Base-by-base conservation (phyloP, 139 green algal genomes). In the Axilococcus clingmanii region DNA sequence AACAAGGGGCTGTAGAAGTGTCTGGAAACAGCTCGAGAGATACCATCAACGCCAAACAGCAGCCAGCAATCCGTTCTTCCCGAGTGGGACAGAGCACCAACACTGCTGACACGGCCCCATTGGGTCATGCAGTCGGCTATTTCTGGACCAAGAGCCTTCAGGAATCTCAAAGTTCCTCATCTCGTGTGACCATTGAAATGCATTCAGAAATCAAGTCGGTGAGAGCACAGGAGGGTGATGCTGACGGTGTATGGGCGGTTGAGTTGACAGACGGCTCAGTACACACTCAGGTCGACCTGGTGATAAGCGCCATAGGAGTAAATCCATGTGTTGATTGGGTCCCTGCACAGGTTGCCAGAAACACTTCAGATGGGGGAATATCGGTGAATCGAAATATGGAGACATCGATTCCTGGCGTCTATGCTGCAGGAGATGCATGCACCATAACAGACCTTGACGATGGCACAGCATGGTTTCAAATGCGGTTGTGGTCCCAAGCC, bases 401-500 rank as follows among this genome's bases (percentile, higher is more conserved):
- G 30, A 83, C 66, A 24, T 72, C 52, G 35, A 63, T 57, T 36
- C 37, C 53, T 8, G 52, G 31, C 12, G 57, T 94, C 0, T 94
- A 55, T 35, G 85, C 85, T 7, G 85, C 83, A 4, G 85, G 85
- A 5, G 85, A 94, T 71, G 66, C 59, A 40, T 85, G 77, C 63
- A 31, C 38, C 14, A 48, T 43, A 16, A 25, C 20, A 8, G 20
- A n/a, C 44, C 17, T 19, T 9, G 25, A 17, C 5, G 20, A 20
- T 22, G 32, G 28, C 0, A 34, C 41, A 24, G 37, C 16, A 2
- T 94, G 79, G 80, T 94, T 93, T 47, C 85, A 93, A 59, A 87
- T 86, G 78, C 59, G 80, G 19, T 65, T 87, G 7, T 88, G 80
- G 80, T 76, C 72, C 5, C 78, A 88, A 75, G 85, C 84, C 3